These are phyloP conservation scores for Podila verticillata DNA, from an alignment of 192 early-diverging fungal genomes.

Conservation along the genomic window DNA sequence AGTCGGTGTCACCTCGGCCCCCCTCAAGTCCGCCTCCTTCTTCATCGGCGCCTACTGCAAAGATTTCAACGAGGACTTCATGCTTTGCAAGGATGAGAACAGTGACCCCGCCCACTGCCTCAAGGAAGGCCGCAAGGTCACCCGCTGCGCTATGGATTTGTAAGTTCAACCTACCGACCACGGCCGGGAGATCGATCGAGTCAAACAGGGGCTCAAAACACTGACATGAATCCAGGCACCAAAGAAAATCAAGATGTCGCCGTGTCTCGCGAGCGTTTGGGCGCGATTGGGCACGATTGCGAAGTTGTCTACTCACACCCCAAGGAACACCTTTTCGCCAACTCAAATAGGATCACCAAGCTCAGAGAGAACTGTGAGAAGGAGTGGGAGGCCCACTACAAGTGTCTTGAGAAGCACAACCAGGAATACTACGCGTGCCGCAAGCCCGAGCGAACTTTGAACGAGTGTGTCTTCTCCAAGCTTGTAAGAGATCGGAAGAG, in stretches of 20 bases:
- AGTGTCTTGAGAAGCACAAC: constrained; percentile 93
- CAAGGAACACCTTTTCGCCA: no score
- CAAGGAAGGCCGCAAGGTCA: constrained; percentile 94
- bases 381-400: constrained; percentile 90
- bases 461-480: constrained; percentile 89
- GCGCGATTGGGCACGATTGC: no score
- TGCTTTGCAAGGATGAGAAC: constrained; percentile 95
- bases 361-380: constrained; percentile 89
- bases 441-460: constrained; percentile 79
- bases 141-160: constrained; percentile 91
- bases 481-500: constrained; percentile 64
- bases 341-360: constrained; percentile 73
- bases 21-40: constrained; percentile 92
- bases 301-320: no score
- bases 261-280: no score
- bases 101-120: constrained; percentile 91
- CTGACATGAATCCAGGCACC: no score
- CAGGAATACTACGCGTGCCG: constrained; percentile 88
- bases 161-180: constrained; percentile 47
- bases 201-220: no score
- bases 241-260: no score
- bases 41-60: constrained; percentile 91
- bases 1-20: constrained; percentile 91
- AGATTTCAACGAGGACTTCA: constrained; percentile 94
- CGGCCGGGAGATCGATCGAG: no score